phyloP scores from a whole-genome alignment of 306 rosid species.

The Potentilla sterilis region DNA sequence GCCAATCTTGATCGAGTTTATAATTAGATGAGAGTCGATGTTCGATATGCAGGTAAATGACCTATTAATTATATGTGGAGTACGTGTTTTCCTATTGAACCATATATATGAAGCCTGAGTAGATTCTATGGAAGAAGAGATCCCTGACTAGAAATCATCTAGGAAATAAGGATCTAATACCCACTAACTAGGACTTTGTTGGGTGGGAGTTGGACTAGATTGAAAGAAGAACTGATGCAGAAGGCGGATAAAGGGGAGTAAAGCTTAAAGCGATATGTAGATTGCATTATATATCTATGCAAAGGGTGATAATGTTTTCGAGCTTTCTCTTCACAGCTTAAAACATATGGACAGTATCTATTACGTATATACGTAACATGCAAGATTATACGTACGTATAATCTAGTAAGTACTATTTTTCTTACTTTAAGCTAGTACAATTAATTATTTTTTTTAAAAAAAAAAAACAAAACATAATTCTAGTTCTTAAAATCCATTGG shows the following conservation, averaged over 20 bases:
- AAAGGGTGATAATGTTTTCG: not conserved
- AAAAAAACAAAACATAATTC: no score
- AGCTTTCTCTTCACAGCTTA: no score
- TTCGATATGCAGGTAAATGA: no score
- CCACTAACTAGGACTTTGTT: not conserved
- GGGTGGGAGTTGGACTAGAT: not conserved
- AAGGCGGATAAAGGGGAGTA: not conserved
- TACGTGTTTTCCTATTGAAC: not conserved
- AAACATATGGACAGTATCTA: no score
- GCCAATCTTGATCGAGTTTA: not conserved
- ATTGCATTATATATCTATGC: not conserved
- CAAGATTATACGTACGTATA: no score
- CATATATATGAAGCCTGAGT: not conserved
- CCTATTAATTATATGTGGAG: no score
- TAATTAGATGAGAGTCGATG: not conserved
- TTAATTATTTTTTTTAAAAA: no score
- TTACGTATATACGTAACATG: no score
- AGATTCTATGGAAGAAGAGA: not conserved
- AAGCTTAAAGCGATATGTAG: not conserved
- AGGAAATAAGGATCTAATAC: not conserved
- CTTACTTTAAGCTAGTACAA: no score
- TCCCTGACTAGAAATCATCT: not conserved
- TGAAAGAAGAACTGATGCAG: not conserved
- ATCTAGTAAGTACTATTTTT: no score
- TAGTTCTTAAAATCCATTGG: no score